These are phyloP conservation scores for Pestalotiopsis fici DNA, from an alignment of 2,329 filamentous ascomycete species.

Conservation along the genomic window DNA sequence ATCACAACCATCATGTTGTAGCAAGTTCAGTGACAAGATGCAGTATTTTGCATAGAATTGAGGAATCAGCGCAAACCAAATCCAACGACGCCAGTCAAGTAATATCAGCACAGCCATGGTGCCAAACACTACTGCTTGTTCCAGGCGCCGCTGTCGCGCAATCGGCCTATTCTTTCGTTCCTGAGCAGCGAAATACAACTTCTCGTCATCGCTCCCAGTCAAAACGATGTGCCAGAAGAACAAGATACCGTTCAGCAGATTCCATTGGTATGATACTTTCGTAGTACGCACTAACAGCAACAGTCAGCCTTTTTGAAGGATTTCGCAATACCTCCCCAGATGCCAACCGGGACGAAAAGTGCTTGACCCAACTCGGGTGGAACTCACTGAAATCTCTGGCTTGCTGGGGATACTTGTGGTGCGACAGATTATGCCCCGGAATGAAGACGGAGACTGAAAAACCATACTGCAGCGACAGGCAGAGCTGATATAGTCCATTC, in stretches of 20 bases:
- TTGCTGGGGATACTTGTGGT: conserved; percentile 15
- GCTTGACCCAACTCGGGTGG: not conserved
- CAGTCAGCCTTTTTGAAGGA: not conserved
- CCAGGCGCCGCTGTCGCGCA: conserved; percentile 9
- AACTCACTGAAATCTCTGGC: conserved; percentile 16
- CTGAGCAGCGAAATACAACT: conserved; percentile 14
- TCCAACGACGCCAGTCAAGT: conserved; percentile 15
- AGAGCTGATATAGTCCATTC: conserved; percentile 13
- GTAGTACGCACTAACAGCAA: conserved; percentile 12
- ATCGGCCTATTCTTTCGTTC: conserved; percentile 12
- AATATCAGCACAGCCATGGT: conserved; percentile 10
- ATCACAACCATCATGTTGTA: conserved; percentile 15
- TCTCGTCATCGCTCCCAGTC: conserved; percentile 12
- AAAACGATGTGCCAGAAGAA: conserved; percentile 15
- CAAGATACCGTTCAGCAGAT: conserved; percentile 12
- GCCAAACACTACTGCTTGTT: conserved; percentile 11
- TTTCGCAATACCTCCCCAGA: not conserved
- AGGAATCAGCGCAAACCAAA: conserved; percentile 14
- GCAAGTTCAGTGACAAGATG: conserved; percentile 10
- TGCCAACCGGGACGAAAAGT: not conserved
- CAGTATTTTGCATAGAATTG: conserved; percentile 14
- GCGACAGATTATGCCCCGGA: conserved; percentile 14
- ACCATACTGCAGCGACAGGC: conserved; percentile 15
- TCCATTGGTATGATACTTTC: conserved; percentile 13
- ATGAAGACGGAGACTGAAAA: conserved; percentile 14